Conservation (phyloP, 495 filamentous ascomycete species). For the Emericellopsis terricola region DNA sequence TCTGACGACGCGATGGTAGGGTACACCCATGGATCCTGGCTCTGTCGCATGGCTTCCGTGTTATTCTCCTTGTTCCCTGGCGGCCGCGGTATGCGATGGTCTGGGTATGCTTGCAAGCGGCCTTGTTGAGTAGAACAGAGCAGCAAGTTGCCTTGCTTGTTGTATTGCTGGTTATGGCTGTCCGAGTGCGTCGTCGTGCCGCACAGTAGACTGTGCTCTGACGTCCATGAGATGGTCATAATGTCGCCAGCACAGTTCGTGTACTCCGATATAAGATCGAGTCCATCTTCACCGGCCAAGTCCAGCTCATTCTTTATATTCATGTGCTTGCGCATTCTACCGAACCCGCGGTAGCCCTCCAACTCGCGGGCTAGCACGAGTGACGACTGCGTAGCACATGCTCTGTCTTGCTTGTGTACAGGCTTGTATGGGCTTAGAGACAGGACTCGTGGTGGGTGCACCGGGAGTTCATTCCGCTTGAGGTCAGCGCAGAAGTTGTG, state of each 20-base stretch:
- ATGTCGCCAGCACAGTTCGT: conserved; percentile 42
- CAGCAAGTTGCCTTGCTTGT: conserved; percentile 58
- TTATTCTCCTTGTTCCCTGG: conserved; percentile 33
- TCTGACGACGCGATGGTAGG: conserved; percentile 60
- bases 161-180: conserved; percentile 65
- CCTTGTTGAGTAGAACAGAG: conserved; percentile 42
- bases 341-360: conserved; percentile 13
- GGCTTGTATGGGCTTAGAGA: conserved; percentile 9
- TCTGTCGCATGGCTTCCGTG: conserved; percentile 35
- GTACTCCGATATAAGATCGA: conserved; percentile 28
- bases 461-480: conserved; percentile 4
- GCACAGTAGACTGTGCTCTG: conserved; percentile 30
- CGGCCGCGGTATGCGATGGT: conserved; percentile 47
- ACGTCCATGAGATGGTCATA: conserved; percentile 34
- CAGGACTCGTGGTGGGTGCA: conserved; percentile 7
- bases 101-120: conserved; percentile 42
- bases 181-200: conserved; percentile 65
- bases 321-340: conserved; percentile 9
- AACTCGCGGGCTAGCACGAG: conserved; percentile 23
- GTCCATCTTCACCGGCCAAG: conserved; percentile 23
- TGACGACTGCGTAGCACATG: conserved; percentile 7
- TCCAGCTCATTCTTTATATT: conserved; percentile 21
- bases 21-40: conserved; percentile 52
- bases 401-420: background rate
- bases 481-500: conserved; percentile 17